Percentiles rank a stretch among this genome's conserved stretches.
phyloP scores from a whole-genome alignment of 2,329 filamentous ascomycete genomes.

The Pyricularia sp. region DNA sequence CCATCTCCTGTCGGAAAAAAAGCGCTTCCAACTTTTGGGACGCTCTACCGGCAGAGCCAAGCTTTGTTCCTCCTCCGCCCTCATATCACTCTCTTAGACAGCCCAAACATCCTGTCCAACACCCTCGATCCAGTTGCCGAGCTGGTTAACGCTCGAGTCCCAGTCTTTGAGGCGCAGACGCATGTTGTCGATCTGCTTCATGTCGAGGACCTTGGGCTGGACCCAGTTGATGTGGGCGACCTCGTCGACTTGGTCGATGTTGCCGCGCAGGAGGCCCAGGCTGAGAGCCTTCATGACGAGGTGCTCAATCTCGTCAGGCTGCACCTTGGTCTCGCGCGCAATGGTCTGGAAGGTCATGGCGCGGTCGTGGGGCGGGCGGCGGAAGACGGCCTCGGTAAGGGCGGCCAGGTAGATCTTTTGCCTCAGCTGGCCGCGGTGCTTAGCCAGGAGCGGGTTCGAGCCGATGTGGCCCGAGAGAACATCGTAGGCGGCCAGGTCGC shows the following conservation, averaged over 20 bases:
- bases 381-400: conserved; percentile 92
- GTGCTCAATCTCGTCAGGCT: conserved; percentile 88
- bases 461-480: conserved; percentile 71
- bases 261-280: conserved; percentile 78
- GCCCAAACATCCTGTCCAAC: conserved; percentile 96
- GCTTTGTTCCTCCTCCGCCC: neutral
- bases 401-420: conserved; percentile 98
- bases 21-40: neutral
- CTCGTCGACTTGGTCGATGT: conserved; percentile 92
- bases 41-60: neutral
- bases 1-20: neutral
- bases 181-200: conserved; percentile 93
- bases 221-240: conserved; percentile 97
- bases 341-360: conserved; percentile 89
- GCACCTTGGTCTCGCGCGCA: conserved; percentile 84
- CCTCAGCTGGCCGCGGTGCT: conserved; percentile 77
- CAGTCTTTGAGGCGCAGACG: conserved; percentile 79
- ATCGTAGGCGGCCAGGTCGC: conserved; percentile 83
- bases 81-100: conserved; percentile 38
- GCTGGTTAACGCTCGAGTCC: conserved; percentile 90
- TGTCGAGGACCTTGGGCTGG: conserved; percentile 94
- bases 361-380: conserved; percentile 87
- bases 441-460: conserved; percentile 68
- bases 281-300: conserved; percentile 99
- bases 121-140: conserved; percentile 94